Conservation (phyloP, 23 red algal genomes). For the Cyanidiococcus yangmingshanensis region DNA sequence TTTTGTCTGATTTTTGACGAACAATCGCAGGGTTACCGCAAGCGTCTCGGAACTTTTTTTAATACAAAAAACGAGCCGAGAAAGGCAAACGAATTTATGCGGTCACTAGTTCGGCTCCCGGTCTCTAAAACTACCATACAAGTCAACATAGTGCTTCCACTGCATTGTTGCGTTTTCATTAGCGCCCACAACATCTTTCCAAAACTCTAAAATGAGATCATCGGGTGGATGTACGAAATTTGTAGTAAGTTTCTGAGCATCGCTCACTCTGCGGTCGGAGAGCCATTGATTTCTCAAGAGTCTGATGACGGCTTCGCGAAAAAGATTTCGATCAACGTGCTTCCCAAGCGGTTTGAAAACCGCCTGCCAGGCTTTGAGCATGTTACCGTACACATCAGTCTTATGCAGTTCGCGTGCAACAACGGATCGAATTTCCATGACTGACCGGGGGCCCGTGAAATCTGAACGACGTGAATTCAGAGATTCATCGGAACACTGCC, state of each 20-base stretch:
- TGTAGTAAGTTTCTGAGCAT: neutral
- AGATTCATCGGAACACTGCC: neutral
- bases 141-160: slow-evolving; percentile 10
- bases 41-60: too few species aligned
- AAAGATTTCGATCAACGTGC: neutral
- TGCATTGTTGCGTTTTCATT: neutral
- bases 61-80: too few species aligned
- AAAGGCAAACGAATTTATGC: too few species aligned
- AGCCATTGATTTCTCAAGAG: slow-evolving; percentile 3
- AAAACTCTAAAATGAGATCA: neutral
- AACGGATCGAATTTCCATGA: neutral
- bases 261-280: neutral
- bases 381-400: neutral
- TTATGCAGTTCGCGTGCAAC: slow-evolving; percentile 7
- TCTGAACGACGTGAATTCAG: neutral
- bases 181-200: neutral
- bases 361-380: slow-evolving; percentile 14
- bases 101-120: too few species aligned
- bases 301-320: neutral
- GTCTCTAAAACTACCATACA: neutral
- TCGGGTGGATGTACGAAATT: neutral
- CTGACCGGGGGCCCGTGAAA: too few species aligned
- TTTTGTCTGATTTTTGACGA: too few species aligned
- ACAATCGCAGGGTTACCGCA: too few species aligned
- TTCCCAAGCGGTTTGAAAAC: slow-evolving; percentile 1